A percentile compares a stretch with the other conserved stretches of the same genome.
Conservation (phyloP, 2,329 filamentous ascomycete genomes). For the Fusarium pseudocircinatum region DNA sequence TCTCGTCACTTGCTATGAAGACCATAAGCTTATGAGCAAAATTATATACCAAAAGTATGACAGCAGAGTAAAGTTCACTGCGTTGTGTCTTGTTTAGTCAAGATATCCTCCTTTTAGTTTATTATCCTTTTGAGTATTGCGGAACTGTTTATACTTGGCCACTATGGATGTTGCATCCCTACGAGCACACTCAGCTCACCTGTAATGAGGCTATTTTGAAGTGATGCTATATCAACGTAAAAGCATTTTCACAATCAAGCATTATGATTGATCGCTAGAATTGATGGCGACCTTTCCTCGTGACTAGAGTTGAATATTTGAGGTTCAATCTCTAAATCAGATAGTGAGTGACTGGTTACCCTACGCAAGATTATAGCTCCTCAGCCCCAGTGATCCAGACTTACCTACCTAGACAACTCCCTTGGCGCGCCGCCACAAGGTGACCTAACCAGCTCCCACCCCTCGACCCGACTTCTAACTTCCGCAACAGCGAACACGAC, state of each 20-base stretch:
- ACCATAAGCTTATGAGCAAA: not conserved
- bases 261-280: not conserved
- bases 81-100: not conserved
- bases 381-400: not conserved
- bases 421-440: slow-evolving; percentile 20
- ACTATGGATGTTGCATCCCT: too few species aligned
- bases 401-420: not conserved
- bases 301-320: not conserved
- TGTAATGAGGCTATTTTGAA: not conserved
- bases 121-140: not conserved
- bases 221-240: not conserved
- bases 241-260: not conserved
- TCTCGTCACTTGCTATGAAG: slow-evolving; percentile 7
- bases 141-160: not conserved
- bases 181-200: not conserved
- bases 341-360: not conserved
- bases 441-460: slow-evolving; percentile 17
- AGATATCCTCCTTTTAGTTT: not conserved
- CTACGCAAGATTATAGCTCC: not conserved
- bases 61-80: not conserved
- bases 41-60: not conserved
- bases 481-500: not conserved
- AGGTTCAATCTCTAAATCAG: not conserved
- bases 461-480: slow-evolving; percentile 29
- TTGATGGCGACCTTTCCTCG: not conserved